Base-by-base conservation (phyloP, 2,329 filamentous ascomycete genomes). In the Teratosphaeria pseudoeucalypti region DNA sequence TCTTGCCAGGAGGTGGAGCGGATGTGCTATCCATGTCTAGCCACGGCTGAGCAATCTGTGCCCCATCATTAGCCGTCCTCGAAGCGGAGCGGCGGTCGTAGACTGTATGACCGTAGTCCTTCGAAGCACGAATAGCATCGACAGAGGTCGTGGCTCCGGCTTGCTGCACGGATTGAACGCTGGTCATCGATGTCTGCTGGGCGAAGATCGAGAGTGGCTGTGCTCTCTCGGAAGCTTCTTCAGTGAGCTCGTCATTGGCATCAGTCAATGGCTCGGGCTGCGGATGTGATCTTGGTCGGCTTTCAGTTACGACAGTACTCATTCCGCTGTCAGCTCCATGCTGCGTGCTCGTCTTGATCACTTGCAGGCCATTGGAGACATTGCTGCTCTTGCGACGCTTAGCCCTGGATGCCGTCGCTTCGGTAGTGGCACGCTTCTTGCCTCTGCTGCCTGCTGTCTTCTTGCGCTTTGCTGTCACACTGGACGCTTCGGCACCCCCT, bases 321-420 rank as follows among this genome's bases (percentile, higher is more conserved):
- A 9, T n/a, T 16, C 34, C 26, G 23, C 34, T 52, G 34, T 37
- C 26, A 27, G 34, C 23, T 23, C 32, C 32, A n/a, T 12, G 39
- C 9, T 27, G 54, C 29, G 32, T 12, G 19, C 26, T 58, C 2
- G 19, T n/a, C 37, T 63, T 63, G 5, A 12, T 58, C 12, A 61
- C 52, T n/a, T 34, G 9, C 58, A 63, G 43, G 12, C 43, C 27
- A 3, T 63, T 58, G 16, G 56, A 53, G 14, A 63, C 49, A 61
- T 53, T 27, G 47, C 57, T 57, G 29, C 27, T 60, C 57, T 61
- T 64, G 19, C 43, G 57, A 19, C 61, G 60, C 54, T 64, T 62
- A 6, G 58, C 19, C n/a, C 27, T 57, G 9, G 52, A 16, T n/a
- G 32, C 34, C 32, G 57, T 29, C 29, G 12, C 56, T 29, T 47